phyloP scores from a whole-genome alignment of 345 rosid species.

The Kernera saxatilis region DNA sequence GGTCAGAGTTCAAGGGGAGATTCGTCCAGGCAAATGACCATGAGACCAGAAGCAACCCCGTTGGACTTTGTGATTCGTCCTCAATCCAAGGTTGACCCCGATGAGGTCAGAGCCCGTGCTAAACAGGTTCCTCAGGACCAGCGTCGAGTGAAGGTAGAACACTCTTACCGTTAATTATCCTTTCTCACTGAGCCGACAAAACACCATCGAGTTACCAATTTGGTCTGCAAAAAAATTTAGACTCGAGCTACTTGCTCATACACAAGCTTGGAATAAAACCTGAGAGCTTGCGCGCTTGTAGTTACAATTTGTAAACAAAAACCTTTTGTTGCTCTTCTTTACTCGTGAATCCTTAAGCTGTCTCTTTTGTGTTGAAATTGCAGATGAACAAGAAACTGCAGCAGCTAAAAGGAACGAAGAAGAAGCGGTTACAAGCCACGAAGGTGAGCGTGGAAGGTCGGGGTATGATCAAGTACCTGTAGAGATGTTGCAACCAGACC shows the following conservation, averaged over 20 bases:
- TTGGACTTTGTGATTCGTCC: slow-evolving; percentile 92
- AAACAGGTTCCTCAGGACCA: slow-evolving; percentile 82
- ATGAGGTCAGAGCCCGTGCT: slow-evolving; percentile 76
- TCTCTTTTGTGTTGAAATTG: neutral
- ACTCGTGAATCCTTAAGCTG: neutral
- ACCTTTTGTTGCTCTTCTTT: neutral
- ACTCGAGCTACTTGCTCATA: neutral
- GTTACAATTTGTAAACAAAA: neutral
- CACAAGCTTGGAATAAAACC: neutral
- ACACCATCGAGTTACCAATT: neutral
- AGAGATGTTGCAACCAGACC: slow-evolving; percentile 13
- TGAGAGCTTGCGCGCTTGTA: neutral
- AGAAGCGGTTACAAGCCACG: slow-evolving; percentile 88
- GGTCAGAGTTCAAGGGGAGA: slow-evolving; percentile 64
- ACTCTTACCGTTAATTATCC: neutral
- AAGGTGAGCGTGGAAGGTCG: slow-evolving; percentile 94
- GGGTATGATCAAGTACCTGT: slow-evolving; percentile 92
- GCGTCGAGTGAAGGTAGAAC: slow-evolving; percentile 78
- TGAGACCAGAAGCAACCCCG: slow-evolving; percentile 95
- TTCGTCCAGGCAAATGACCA: slow-evolving; percentile 59
- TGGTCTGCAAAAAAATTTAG: neutral
- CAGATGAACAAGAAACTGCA: slow-evolving; percentile 97
- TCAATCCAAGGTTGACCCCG: slow-evolving; percentile 93
- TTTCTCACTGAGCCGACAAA: neutral
- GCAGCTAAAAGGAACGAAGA: slow-evolving; percentile 92